Evolutionary conservation across 2,329 filamentous ascomycete species (phyloP).

Genomic region (Penicillium aurantiogriseum): DNA sequence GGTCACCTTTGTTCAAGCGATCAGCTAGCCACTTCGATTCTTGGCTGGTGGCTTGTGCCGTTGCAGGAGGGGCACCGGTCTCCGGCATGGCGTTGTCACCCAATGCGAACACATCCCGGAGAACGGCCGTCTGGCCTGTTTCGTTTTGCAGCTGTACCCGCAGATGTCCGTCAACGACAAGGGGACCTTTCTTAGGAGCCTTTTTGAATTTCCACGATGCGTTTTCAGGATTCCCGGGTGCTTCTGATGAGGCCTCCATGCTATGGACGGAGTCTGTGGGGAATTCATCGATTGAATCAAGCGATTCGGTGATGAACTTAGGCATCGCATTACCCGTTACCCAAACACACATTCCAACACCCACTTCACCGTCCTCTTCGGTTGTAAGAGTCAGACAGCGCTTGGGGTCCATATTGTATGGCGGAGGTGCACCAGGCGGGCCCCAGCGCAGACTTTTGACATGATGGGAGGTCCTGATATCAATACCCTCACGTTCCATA

Average conservation of each 20-base stretch:
- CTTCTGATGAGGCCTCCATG: conserved; percentile 20
- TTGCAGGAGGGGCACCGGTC: conserved; percentile 54
- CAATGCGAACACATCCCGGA: conserved; percentile 55
- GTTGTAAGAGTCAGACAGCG: conserved; percentile 53
- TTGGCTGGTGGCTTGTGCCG: conserved; percentile 59
- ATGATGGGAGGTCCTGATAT: conserved; percentile 59
- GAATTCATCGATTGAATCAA: conserved; percentile 34
- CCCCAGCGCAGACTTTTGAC: conserved; percentile 55
- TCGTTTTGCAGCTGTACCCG: conserved; percentile 52
- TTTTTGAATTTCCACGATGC: conserved; percentile 52
- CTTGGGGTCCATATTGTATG: conserved; percentile 44
- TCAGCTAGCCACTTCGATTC: conserved; percentile 59
- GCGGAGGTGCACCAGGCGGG: conserved; percentile 40
- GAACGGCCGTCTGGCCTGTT: conserved; percentile 39
- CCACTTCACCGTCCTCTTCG: conserved; percentile 58
- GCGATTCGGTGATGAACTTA: conserved; percentile 29
- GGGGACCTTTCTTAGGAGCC: conserved; percentile 46
- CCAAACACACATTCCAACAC: conserved; percentile 62
- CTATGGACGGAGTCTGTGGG: conserved; percentile 31
- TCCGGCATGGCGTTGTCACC: conserved; percentile 59
- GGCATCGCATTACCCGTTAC: conserved; percentile 44
- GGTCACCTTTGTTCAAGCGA: conserved; percentile 52
- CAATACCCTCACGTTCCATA: conserved; percentile 56
- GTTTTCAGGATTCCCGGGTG: conserved; percentile 13
- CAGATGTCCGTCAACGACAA: conserved; percentile 57